Evolutionary conservation across 1,284 basidiomycete genomes (phyloP).

Genomic region (Calocybe gambosa): DNA sequence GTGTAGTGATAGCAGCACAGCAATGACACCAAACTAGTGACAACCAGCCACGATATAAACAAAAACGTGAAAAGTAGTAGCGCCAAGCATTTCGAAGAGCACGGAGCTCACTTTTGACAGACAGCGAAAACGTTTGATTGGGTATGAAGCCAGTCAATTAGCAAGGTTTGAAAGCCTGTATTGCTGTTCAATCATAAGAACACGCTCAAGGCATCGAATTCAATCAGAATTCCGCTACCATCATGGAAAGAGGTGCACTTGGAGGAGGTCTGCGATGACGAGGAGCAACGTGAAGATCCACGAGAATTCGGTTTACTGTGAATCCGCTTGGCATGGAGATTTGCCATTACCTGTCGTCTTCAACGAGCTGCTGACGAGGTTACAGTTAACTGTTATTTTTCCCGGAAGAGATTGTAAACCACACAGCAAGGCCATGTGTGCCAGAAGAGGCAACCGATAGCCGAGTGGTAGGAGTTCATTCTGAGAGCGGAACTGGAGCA

Average conservation of each 20-base stretch:
- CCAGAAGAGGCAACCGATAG: no score
- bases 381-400: background rate
- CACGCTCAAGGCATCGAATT: background rate
- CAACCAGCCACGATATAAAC: background rate
- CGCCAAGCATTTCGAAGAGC: background rate
- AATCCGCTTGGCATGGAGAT: background rate
- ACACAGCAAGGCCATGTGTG: background rate
- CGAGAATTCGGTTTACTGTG: background rate
- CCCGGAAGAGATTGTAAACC: no score
- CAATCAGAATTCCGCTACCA: background rate
- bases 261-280: background rate
- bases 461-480: background rate
- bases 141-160: background rate
- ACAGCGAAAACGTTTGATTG: background rate
- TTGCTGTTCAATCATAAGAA: background rate
- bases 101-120: background rate
- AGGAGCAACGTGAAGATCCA: constrained; percentile 4
- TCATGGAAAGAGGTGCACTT: background rate
- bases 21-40: background rate
- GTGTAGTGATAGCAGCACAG: background rate
- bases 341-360: background rate
- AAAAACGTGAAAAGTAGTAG: background rate
- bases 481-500: background rate
- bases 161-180: background rate
- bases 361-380: background rate